Evolutionary conservation across 805 yeast species (phyloP), one percentile per base, ranked within the genome.

Genomic region (Candida pseudofarinosa): DNA sequence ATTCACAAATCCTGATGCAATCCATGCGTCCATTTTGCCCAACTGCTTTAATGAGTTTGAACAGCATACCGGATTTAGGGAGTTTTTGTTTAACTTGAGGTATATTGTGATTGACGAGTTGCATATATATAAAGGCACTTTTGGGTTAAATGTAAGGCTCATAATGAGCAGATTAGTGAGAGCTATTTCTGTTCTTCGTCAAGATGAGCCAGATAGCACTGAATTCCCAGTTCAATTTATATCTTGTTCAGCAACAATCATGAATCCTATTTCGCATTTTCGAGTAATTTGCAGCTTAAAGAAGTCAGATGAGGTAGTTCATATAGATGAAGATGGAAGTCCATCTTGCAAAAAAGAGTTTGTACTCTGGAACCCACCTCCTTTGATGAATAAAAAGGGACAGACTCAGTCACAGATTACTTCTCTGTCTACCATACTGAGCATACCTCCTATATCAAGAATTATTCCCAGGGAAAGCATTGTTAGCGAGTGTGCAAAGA

Each of bases 1-100:
- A 8, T 88, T 93, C 60, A 88, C 98, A 0, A 93, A 93, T 55
- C 99, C 99, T 0, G 99, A 93, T 58, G 88, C 90, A 73, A 67
- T 93, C 1, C 98, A 93, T 60, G 76, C 88, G 0, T 81, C 90
- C 26, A 79, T 93, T 8, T 63, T 93, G 14, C 98, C 99, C 0
- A 76, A 79, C 41, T 23, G 28, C 10, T 8, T n/a, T 7, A n/a
- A 32, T 15, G 34, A 13, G 6, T n/a, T 8, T n/a, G 87, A 85
- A 62, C 18, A 41, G 38, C 14, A 40, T 42, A 28, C 7, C n/a
- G 64, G 66, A 4, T 93, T 98, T 97, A 67, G 76, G 34, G 71
- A 75, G 33, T 86, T 90, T 55, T 64, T 93, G 5, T 55, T 64
- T 10, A 75, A 79, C 48, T 64, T 93, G 51, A 79, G 76, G 53